Conservation (phyloP, 2,329 filamentous ascomycete genomes). For the Calonectria henricotiae region DNA sequence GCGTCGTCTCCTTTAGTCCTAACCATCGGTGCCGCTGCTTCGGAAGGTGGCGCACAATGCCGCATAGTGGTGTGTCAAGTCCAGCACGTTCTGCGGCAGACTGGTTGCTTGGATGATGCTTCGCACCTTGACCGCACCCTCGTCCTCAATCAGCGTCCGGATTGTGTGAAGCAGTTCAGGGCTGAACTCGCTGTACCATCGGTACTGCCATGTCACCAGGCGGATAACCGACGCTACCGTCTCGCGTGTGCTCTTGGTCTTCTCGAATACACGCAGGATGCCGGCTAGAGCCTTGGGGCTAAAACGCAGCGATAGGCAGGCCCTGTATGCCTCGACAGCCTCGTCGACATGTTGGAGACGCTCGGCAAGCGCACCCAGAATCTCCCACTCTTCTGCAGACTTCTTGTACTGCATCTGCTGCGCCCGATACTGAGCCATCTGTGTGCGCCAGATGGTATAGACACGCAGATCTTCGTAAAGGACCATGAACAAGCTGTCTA, state of each 20-base stretch:
- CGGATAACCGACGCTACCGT: constrained; percentile 90
- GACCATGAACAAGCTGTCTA: constrained; percentile 99
- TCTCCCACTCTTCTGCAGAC: constrained; percentile 98
- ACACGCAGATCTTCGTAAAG: constrained; percentile 97
- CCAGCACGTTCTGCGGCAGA: constrained; percentile 91
- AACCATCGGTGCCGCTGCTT: constrained; percentile 92
- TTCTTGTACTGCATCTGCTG: constrained; percentile 98
- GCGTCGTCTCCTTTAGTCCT: constrained; percentile 44
- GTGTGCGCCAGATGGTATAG: constrained; percentile 99
- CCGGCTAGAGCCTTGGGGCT: constrained; percentile 93
- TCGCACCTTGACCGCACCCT: constrained; percentile 96
- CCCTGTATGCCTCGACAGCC: constrained; percentile 92
- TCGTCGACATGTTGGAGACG: constrained; percentile 94
- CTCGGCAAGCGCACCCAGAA: constrained; percentile 92
- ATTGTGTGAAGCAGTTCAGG: constrained; percentile 91
- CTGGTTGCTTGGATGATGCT: constrained; percentile 98
- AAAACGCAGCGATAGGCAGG: constrained; percentile 90
- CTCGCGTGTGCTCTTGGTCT: constrained; percentile 83
- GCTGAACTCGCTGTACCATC: constrained; percentile 99
- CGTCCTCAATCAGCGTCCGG: constrained; percentile 94
- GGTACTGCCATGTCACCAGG: constrained; percentile 97
- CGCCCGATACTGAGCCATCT: constrained; percentile 95
- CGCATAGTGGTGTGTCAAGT: constrained; percentile 96
- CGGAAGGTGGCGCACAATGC: constrained; percentile 95
- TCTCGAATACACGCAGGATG: constrained; percentile 85